Percentiles rank a stretch among this genome's conserved stretches.
Evolutionary conservation across 495 filamentous ascomycete genomes (phyloP).

Genomic region (Chaetomium cochliodes): DNA sequence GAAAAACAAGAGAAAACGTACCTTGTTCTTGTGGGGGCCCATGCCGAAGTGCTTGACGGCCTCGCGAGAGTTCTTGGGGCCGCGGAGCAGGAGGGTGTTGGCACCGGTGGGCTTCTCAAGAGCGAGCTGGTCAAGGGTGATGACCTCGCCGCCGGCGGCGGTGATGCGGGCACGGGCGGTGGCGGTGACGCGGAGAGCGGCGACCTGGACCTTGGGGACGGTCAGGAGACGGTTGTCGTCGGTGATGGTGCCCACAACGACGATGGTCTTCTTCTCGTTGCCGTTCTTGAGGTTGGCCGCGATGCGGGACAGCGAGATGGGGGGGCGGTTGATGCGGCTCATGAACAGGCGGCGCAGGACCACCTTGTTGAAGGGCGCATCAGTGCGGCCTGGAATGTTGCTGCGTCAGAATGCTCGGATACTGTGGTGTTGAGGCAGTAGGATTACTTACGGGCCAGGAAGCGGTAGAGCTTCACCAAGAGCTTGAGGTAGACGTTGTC

Average conservation of each 20-base stretch:
- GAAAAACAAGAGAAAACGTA: constrained; percentile 42
- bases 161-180: constrained; percentile 90
- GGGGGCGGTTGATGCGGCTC: constrained; percentile 95
- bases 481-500: constrained; percentile 98
- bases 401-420: neutral
- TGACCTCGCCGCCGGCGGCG: constrained; percentile 87
- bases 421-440: neutral
- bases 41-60: constrained; percentile 98
- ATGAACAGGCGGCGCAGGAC: constrained; percentile 95
- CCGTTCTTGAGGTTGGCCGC: constrained; percentile 64
- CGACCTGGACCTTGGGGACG: constrained; percentile 86
- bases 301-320: constrained; percentile 88
- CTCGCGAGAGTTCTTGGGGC: constrained; percentile 95
- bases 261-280: constrained; percentile 84
- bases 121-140: constrained; percentile 96
- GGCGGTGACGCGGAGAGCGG: constrained; percentile 91
- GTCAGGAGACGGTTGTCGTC: constrained; percentile 91
- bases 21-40: constrained; percentile 95
- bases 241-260: constrained; percentile 89
- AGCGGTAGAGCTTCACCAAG: constrained; percentile 97
- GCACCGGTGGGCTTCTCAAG: constrained; percentile 86
- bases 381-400: constrained; percentile 74
- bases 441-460: constrained; percentile 82
- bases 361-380: constrained; percentile 94
- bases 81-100: constrained; percentile 92